These are phyloP conservation scores for Macrocybe sp. DNA, from an alignment of 1,284 basidiomycete species.

Conservation along the genomic window DNA sequence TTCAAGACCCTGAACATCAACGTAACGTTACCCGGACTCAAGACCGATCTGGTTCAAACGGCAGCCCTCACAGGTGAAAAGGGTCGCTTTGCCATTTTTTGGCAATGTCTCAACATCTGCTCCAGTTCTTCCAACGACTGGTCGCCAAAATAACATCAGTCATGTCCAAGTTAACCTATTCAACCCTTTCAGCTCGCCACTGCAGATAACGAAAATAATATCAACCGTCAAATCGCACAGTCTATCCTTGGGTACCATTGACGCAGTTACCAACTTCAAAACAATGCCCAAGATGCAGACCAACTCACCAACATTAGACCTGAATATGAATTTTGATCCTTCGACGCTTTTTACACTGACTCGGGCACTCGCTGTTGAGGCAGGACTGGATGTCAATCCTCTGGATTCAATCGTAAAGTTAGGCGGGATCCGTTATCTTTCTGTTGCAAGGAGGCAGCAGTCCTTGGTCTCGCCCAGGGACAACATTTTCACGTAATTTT, in stretches of 20 bases:
- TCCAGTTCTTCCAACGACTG: constrained; percentile 65
- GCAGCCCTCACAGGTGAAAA: constrained; percentile 49
- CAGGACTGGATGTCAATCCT: constrained; percentile 55
- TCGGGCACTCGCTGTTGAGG: constrained; percentile 59
- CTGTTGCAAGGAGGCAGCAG: constrained; percentile 31
- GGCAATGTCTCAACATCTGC: not conserved
- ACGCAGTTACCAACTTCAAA: constrained; percentile 49
- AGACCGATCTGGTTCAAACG: constrained; percentile 49
- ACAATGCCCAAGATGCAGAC: constrained; percentile 52
- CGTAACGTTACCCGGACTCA: constrained; percentile 59
- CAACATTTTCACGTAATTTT: constrained; percentile 51
- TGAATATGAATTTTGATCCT: constrained; percentile 72
- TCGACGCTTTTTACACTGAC: constrained; percentile 69
- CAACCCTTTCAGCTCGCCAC: constrained; percentile 66
- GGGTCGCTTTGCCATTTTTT: not conserved
- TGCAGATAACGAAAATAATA: constrained; percentile 59
- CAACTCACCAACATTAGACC: constrained; percentile 52
- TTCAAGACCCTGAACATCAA: constrained; percentile 60
- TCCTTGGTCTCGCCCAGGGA: constrained; percentile 31
- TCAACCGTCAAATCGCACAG: constrained; percentile 64
- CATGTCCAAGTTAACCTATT: constrained; percentile 60
- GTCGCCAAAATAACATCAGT: constrained; percentile 57
- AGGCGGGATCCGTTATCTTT: constrained; percentile 65
- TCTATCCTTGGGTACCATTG: constrained; percentile 62
- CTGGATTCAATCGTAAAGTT: constrained; percentile 67